Base-by-base conservation (phyloP, 768 basidiomycete species). In the Mycena floridula region DNA sequence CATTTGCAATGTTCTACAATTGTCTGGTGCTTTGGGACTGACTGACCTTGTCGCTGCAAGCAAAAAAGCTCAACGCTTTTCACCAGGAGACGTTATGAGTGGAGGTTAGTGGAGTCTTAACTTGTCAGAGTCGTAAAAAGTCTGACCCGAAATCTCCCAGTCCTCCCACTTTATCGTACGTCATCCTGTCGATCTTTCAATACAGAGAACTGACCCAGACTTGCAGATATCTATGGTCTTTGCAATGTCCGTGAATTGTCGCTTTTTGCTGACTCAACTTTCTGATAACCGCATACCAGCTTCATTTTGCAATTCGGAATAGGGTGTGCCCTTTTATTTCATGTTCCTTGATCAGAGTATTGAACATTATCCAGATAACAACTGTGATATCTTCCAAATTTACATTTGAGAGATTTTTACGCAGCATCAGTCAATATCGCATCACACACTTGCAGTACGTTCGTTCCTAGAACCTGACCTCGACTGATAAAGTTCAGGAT, bases 381-480 rank as follows among this genome's bases (percentile, higher is more conserved):
- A 16, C 16, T 9, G 28, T 30, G 28, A 30, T 30, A 9, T 9
- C 28, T 30, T 16, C 9, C 9, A 9, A 16, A 9, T 30, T 30
- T 16, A 30, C 9, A 9, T 30, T 30, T 16, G 28, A 30, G 28
- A 30, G 28, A 30, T 9, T 30, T 9, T 16, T 30, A 9, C 9
- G 16, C 16, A 30, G 28, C 28, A 30, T 30, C 16, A 9, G 28
- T 30, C 28, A 16, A 9, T 30, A 30, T 30, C 28, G 28, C 16
- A 30, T 30, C 28, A 30, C 28, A 30, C 58, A 72, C 30, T 50
- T 73, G 27, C 60, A 56, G 69, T 71, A 50, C 43, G 55, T 52
- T 3, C 38, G 8, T 42, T 24, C 21, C 12, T 21, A 25, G 3
- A 7, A 39, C 20, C 12, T 23, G 9, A 21, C 27, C n/a, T 8